Conservation (phyloP, 305 asterid species). For the Fraxinus ornus region DNA sequence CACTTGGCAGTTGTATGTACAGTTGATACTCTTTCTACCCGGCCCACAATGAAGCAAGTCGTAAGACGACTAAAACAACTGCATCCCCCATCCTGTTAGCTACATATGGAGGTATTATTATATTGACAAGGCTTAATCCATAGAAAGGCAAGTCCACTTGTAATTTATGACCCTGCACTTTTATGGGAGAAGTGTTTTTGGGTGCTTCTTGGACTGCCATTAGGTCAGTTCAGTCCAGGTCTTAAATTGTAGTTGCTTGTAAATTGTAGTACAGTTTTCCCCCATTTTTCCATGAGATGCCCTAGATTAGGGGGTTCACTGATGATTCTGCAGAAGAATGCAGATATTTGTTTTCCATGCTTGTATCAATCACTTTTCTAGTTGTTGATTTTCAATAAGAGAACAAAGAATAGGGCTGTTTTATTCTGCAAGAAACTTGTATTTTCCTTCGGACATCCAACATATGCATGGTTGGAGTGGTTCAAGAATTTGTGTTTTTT, state of each 20-base stretch:
- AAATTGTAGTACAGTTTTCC: conserved; percentile 63
- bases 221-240: conserved; percentile 27
- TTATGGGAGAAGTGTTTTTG: conserved; percentile 25
- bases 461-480: not conserved
- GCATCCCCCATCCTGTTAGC: conserved; percentile 80
- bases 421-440: not conserved
- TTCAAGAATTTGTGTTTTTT: not conserved
- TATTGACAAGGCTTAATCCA: conserved; percentile 27
- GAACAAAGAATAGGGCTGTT: conserved; percentile 20
- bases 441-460: not conserved
- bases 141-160: conserved; percentile 36
- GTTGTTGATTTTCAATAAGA: conserved; percentile 33
- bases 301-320: conserved; percentile 42
- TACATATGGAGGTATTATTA: conserved; percentile 16
- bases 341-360: conserved; percentile 42
- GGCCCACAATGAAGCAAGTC: conserved; percentile 94
- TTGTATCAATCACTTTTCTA: conserved; percentile 19
- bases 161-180: conserved; percentile 32
- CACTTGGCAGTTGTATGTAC: conserved; percentile 88
- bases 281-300: conserved; percentile 49
- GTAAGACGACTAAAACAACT: conserved; percentile 84
- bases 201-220: conserved; percentile 25
- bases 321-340: conserved; percentile 59
- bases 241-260: conserved; percentile 51
- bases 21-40: conserved; percentile 64